These are phyloP conservation scores for Aspergillus pseudoglaucus DNA, from an alignment of 2,329 filamentous ascomycete genomes.

Conservation along the genomic window DNA sequence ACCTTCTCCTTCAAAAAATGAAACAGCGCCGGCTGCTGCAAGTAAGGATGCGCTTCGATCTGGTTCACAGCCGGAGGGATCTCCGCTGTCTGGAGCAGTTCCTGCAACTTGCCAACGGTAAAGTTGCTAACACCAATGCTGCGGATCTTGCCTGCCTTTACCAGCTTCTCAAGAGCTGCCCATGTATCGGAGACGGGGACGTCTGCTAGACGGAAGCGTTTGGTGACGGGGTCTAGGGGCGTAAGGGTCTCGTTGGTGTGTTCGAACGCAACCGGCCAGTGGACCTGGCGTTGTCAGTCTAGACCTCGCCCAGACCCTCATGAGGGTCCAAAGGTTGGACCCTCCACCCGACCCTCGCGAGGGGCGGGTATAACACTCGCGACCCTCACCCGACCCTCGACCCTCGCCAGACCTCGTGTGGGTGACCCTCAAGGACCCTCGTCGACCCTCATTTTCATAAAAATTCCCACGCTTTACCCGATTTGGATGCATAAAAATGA, in stretches of 20 bases:
- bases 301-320: too few relatives aligned
- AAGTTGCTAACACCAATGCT: constrained; percentile 35
- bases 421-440: too few relatives aligned
- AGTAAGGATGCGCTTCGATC: constrained; percentile 61
- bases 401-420: too few relatives aligned
- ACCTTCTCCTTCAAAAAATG: constrained; percentile 48
- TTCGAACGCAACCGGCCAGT: constrained; percentile 28
- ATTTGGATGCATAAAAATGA: too few relatives aligned
- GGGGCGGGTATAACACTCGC: too few relatives aligned
- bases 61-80: constrained; percentile 58
- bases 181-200: constrained; percentile 28
- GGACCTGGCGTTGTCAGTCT: constrained; percentile 19
- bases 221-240: constrained; percentile 19
- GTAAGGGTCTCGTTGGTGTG: constrained; percentile 23
- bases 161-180: constrained; percentile 30
- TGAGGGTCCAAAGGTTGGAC: too few relatives aligned
- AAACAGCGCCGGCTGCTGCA: constrained; percentile 52
- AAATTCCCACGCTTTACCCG: too few relatives aligned
- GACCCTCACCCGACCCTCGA: too few relatives aligned
- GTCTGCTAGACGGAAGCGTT: constrained; percentile 21
- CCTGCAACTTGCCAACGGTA: constrained; percentile 30
- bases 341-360: too few relatives aligned
- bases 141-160: constrained; percentile 27
- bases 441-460: too few relatives aligned
- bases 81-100: constrained; percentile 34